Conservation (phyloP, 2,329 filamentous ascomycete genomes). For the Stagonosporopsis cucurbitacearum region DNA sequence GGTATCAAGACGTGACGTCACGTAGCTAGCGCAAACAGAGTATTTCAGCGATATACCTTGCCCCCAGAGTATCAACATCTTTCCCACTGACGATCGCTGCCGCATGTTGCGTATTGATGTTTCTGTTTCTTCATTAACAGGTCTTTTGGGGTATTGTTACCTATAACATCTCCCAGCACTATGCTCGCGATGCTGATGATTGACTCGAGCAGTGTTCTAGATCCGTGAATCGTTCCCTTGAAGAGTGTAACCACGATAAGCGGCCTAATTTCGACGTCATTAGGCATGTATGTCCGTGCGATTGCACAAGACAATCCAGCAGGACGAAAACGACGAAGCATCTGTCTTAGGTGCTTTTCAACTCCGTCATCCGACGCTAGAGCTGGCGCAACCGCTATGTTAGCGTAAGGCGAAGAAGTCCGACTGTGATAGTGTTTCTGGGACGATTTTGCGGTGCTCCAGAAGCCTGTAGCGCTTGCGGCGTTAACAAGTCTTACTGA, state of each 20-base stretch:
- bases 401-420: background rate
- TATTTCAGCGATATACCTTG: background rate
- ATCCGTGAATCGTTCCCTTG: background rate
- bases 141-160: background rate
- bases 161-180: background rate
- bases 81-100: background rate
- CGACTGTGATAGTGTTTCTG: background rate
- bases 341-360: background rate
- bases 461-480: conserved; percentile 12
- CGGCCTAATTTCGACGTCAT: conserved; percentile 8
- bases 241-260: conserved; percentile 4
- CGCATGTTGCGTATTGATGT: background rate
- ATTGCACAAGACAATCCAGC: background rate
- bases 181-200: background rate
- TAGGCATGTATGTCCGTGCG: background rate
- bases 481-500: conserved; percentile 13
- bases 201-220: conserved; percentile 4
- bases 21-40: background rate
- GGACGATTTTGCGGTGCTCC: background rate
- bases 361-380: background rate
- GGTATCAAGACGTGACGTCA: conserved; percentile 9
- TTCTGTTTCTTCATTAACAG: background rate
- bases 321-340: conserved; percentile 6
- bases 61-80: background rate
- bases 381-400: background rate